Base-by-base conservation (phyloP, 2,329 filamentous ascomycete genomes). In the Fusarium foetens region DNA sequence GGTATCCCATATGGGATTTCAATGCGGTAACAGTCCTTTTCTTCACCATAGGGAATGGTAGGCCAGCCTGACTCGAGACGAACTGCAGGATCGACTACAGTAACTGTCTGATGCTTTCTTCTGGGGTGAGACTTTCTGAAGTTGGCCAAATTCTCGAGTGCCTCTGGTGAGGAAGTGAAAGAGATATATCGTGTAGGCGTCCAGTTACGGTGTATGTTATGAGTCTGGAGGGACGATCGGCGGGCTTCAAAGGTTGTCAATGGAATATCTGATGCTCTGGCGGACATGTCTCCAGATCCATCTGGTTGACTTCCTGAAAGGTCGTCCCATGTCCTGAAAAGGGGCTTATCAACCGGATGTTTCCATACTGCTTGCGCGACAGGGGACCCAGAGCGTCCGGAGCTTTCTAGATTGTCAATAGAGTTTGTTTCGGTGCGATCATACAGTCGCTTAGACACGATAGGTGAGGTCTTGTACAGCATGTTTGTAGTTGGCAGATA, bases 291-390 rank as follows among this genome's bases (percentile, higher is more conserved):
- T 11, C 48, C 39, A 4, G n/a, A 35, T 14, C n/a, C 25, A 13
- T 68, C 63, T 55, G 57, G 52, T 12, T 25, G 38, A 33, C 49
- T 71, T 35, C 58, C 38, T n/a, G 54, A 71, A 4, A 19, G 33
- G 8, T 3, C 4, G 23, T 58, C 69, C 49, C 60, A 65, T 31
- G 45, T 48, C 12, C 58, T 57, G 19, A 71, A 58, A 16, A 64
- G 48, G 39, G 48, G 53, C 1, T 17, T 17, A 13, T 52, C 38
- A 13, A 55, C 29, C 6, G 25, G 12, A 16, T 63, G 17, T 21
- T 31, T 19, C 17, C n/a, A 5, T 25, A 33, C 11, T n/a, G 2
- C 21, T n/a, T 36, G 45, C 25, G 11, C 23, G 39, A 23, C 8
- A 27, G 36, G 29, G 21, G 12, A 39, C 61, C 45, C 70, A 13